Evolutionary conservation across 495 filamentous ascomycete species (phyloP), one percentile per base, ranked within the genome.

Genomic region (Penicillium waksmanii): DNA sequence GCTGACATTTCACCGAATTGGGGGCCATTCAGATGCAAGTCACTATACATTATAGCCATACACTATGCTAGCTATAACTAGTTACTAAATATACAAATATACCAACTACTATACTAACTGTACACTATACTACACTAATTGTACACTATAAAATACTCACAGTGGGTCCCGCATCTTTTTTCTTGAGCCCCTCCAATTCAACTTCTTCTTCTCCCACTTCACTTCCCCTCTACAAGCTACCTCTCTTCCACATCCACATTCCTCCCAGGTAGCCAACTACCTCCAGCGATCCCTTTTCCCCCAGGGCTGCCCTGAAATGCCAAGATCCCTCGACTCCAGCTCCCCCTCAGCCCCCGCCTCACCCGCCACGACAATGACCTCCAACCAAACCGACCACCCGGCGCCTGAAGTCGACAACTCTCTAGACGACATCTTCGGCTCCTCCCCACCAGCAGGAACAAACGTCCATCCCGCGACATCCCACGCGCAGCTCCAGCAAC

Each of bases 401-500:
- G 27, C 51, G 23, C 56, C 62, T 48, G 53, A 64, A 56, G 55
- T 53, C 54, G 66, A 68, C 58, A 75, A 74, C 48, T 70, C 76
- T n/a, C 73, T 80, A 19, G 77, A 78, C 65, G 77, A 80, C 62
- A 77, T 80, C 67, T 80, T 80, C 64, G 75, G 77, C 58, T 78
- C 76, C 42, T 80, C 77, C n/a, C 77, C 72, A 25, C 73, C 69
- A 13, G 59, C 9, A 5, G 49, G 56, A 25, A 56, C 49, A 27
- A 19, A 3, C 57, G 49, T 46, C 7, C 27, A 53, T 21, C 5
- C 11, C 51, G 11, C 13, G 42, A 1, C 31, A 31, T 15, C 6
- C 21, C 52, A 34, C 27, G 25, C 42, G 10, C 38, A 12, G 1
- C 36, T 6, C 36, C 56, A 5, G 31, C 6, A 12, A 8, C 46